These are phyloP conservation scores for Orbilia javanica DNA, from an alignment of 2,329 filamentous ascomycete genomes.

Conservation along the genomic window DNA sequence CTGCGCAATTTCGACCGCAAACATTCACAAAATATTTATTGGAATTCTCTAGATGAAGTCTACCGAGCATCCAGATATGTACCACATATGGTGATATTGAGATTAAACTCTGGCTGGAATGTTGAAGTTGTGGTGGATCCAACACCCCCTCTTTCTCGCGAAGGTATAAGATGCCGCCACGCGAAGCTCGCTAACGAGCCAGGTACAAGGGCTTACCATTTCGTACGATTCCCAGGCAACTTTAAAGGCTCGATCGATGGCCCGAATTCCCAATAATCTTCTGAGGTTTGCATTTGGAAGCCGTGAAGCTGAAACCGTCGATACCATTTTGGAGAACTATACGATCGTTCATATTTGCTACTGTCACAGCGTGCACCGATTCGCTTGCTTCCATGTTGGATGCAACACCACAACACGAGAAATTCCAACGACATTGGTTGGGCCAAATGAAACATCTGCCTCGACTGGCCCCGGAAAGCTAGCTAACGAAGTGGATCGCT, in stretches of 20 bases:
- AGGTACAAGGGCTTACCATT: constrained; percentile 51
- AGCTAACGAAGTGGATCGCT: constrained; percentile 12
- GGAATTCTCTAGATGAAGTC: constrained; percentile 36
- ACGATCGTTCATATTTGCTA: constrained; percentile 38
- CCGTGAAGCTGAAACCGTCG: constrained; percentile 54
- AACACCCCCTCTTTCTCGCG: constrained; percentile 49
- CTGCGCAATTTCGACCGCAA: constrained; percentile 56
- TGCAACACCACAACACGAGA: constrained; percentile 55
- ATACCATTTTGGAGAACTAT: constrained; percentile 15
- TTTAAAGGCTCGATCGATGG: constrained; percentile 23
- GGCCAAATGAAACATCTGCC: constrained; percentile 32
- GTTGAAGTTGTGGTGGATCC: constrained; percentile 25
- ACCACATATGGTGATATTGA: constrained; percentile 54
- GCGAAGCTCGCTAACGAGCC: constrained; percentile 57
- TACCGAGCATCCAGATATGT: constrained; percentile 21
- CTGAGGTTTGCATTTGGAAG: constrained; percentile 51
- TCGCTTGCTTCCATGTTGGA: constrained; percentile 13
- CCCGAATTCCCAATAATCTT: constrained; percentile 55
- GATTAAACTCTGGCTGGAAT: constrained; percentile 51
- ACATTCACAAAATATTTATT: constrained; percentile 29
- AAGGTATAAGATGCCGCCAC: constrained; percentile 58
- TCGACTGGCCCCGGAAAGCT: constrained; percentile 16
- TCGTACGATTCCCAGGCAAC: constrained; percentile 48
- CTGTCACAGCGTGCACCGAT: constrained; percentile 4
- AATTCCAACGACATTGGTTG: constrained; percentile 47